Evolutionary conservation across 2,329 filamentous ascomycete genomes (phyloP).

Genomic region (Fusarium camptoceras): DNA sequence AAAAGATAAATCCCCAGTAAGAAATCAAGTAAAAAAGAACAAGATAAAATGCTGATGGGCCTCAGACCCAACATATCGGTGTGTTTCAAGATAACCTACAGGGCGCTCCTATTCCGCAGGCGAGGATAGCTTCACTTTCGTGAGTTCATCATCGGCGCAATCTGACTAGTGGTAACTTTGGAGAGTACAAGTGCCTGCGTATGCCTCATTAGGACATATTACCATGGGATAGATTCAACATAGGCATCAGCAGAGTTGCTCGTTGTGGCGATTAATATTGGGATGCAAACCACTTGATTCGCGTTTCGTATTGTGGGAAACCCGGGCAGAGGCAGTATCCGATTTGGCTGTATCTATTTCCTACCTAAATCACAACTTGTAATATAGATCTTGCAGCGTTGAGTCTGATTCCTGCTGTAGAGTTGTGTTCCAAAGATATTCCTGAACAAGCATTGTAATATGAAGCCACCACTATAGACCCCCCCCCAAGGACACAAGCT

Average conservation of each 20-base stretch:
- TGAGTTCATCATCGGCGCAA: neutral
- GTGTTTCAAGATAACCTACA: neutral
- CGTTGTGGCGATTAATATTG: neutral
- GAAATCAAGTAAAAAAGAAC: neutral
- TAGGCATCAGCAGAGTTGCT: neutral
- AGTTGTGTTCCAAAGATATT: neutral
- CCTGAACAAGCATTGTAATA: neutral
- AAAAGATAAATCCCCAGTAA: neutral
- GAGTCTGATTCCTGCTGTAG: neutral
- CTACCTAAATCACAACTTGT: neutral
- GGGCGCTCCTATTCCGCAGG: neutral
- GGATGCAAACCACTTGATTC: neutral
- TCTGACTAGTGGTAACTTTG: neutral
- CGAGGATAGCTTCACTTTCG: neutral
- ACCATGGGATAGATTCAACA: neutral
- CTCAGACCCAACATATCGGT: neutral
- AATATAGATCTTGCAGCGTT: neutral
- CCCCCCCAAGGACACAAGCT: neutral
- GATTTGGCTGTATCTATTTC: neutral
- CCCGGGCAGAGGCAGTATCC: neutral
- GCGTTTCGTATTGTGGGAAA: neutral
- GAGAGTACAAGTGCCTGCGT: neutral
- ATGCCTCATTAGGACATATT: neutral
- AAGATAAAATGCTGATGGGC: neutral
- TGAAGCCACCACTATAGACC: too few species aligned